Base-by-base conservation (phyloP, 2,329 filamentous ascomycete species). In the Cordyceps fumosorosea region DNA sequence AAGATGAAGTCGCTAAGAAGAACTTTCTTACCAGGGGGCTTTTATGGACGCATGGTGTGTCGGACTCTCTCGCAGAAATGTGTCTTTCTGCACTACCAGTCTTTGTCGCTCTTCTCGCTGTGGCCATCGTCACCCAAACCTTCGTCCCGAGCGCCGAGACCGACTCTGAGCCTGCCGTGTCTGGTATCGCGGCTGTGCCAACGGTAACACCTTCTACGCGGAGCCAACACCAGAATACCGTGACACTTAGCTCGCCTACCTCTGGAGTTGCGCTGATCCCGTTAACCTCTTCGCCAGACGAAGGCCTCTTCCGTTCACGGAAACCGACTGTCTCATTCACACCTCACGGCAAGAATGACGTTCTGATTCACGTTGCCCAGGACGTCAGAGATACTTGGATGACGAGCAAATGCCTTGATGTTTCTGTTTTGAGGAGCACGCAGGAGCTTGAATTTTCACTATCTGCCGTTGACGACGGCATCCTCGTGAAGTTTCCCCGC, bases 371-470 rank as follows among this genome's bases (percentile, higher is more conserved):
- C 56, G 80, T 87, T 14, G 79, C 82, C 2, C 73, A 75, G 44
- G 54, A 74, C 70, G 52, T 80, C 75, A 67, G 86, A 80, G 70
- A 77, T 77, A 51, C 74, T 29, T 87, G 84, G 83, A 75, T 85
- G 52, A 75, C 79, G 3, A 83, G 80, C 67, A 79, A 83, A 37
- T 84, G 84, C 37, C 78, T 87, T 64, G 75, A 78, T 57, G 78
- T 87, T 58, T 79, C 81, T 26, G 81, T 85, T 26, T 80, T 77
- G 47, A 80, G 83, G 50, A 80, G 76, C 4, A 75, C 77, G 16
- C 68, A 75, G 40, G 72, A 74, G 42, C 75, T 86, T 54, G 77
- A 79, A 59, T 81, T 80, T 29, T 80, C 79, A 65, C 74, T 81
- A 50, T 77, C 76, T 6, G 74, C 76, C 16, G 75, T 78, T 7